These are phyloP conservation scores for Alternaria viburni DNA, from an alignment of 2,329 filamentous ascomycete species.

Conservation along the genomic window DNA sequence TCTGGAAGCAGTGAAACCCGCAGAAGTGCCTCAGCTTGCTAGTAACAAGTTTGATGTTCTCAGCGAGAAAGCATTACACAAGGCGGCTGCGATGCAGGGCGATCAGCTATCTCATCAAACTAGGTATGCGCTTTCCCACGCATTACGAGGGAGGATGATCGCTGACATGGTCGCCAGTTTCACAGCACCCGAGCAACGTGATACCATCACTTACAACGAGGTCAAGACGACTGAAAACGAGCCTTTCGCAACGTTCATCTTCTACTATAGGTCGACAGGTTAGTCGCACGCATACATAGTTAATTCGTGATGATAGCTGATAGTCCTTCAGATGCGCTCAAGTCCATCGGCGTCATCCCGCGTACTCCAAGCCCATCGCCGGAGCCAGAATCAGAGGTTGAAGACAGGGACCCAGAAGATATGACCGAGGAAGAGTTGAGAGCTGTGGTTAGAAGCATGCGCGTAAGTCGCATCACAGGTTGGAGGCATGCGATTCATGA, in stretches of 20 bases:
- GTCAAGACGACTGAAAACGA: background rate
- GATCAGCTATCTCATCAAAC: background rate
- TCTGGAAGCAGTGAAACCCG: background rate
- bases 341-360: background rate
- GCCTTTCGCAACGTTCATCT: background rate
- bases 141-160: background rate
- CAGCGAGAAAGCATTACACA: background rate
- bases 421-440: background rate
- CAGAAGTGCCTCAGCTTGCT: background rate
- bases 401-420: background rate
- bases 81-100: background rate
- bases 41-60: background rate
- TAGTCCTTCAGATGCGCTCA: background rate
- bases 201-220: background rate
- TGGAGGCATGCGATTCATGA: background rate
- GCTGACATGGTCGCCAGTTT: background rate
- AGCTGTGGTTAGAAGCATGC: background rate
- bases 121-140: background rate
- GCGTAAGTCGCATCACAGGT: background rate
- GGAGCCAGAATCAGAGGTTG: background rate
- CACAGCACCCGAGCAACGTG: background rate
- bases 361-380: background rate
- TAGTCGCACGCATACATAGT: background rate
- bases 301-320: background rate
- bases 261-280: background rate